phyloP scores from a whole-genome alignment of 768 basidiomycete species.

The Hericium erinaceus region DNA sequence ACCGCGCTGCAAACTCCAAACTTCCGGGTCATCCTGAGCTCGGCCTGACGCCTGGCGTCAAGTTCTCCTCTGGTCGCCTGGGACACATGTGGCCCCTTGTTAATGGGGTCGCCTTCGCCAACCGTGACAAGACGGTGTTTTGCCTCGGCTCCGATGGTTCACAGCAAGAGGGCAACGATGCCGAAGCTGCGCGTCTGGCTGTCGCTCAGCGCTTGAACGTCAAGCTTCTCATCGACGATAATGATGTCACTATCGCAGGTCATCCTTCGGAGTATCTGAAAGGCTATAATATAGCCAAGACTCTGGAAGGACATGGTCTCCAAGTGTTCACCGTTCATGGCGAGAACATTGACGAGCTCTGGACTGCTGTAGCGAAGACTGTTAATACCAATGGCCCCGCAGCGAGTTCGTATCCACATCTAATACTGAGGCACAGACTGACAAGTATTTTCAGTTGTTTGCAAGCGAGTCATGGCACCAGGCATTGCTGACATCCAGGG shows the following conservation, averaged over 20 bases:
- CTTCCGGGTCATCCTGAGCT: slow-evolving; percentile 87
- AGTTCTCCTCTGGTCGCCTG: slow-evolving; percentile 88
- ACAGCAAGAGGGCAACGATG: slow-evolving; percentile 87
- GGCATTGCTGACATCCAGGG: slow-evolving; percentile 64
- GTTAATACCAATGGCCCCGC: slow-evolving; percentile 65
- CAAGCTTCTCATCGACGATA: slow-evolving; percentile 83
- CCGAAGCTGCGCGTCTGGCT: slow-evolving; percentile 81
- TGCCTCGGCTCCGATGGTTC: slow-evolving; percentile 85
- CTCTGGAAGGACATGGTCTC: slow-evolving; percentile 74
- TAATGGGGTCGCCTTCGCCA: slow-evolving; percentile 76
- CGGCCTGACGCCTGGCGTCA: slow-evolving; percentile 85
- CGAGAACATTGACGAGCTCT: slow-evolving; percentile 73
- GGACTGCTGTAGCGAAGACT: slow-evolving; percentile 50
- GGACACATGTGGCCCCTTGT: slow-evolving; percentile 89
- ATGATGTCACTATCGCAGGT: slow-evolving; percentile 88
- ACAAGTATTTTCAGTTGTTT: slow-evolving; percentile 38
- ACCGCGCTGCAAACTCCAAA: slow-evolving; percentile 78
- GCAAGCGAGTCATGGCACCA: slow-evolving; percentile 45
- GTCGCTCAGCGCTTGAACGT: slow-evolving; percentile 78
- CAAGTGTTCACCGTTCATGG: slow-evolving; percentile 67
- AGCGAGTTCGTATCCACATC: slow-evolving; percentile 39
- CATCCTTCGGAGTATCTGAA: slow-evolving; percentile 82
- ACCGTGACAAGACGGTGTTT: slow-evolving; percentile 69
- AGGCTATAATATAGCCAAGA: slow-evolving; percentile 64
- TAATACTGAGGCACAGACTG: neutral